Conservation (phyloP, 75 land plant genomes). For the Selaginella moellendorffii region DNA sequence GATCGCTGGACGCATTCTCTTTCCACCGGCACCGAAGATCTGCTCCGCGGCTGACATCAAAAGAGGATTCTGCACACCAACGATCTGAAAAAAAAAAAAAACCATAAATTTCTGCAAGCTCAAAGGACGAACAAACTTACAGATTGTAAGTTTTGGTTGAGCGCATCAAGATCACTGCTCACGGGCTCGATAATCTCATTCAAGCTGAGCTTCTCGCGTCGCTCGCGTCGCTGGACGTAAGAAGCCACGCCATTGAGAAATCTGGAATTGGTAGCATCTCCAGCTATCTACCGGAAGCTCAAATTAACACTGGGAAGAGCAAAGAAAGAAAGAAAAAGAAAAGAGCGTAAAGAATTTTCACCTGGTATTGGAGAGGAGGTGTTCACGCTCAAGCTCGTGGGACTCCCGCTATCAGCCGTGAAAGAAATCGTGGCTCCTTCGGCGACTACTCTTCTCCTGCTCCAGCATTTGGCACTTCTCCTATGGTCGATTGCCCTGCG, state of each 20-base stretch:
- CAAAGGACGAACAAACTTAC: constrained; percentile 27
- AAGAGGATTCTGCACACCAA: constrained; percentile 90
- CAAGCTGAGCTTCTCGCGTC: constrained; percentile 4
- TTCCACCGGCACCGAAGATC: constrained; percentile 97
- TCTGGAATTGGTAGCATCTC: not conserved
- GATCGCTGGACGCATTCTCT: constrained; percentile 94
- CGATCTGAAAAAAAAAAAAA: constrained; percentile 37
- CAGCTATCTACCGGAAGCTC: not conserved
- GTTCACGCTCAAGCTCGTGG: no score
- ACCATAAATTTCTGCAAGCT: not conserved
- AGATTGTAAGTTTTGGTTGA: constrained; percentile 66
- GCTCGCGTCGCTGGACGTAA: constrained; percentile 7
- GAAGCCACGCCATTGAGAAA: not conserved
- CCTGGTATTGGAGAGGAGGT: not conserved
- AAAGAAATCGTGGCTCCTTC: not conserved
- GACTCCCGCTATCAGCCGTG: not conserved
- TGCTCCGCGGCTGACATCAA: constrained; percentile 91
- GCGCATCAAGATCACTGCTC: constrained; percentile 48
- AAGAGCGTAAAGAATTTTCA: not conserved
- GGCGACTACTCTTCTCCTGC: not conserved
- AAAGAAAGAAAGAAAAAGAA: no score
- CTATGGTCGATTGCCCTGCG: no score
- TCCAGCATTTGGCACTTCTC: not conserved
- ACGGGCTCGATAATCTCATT: constrained; percentile 43
- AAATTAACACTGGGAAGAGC: no score